phyloP scores from a whole-genome alignment of 2,329 filamentous ascomycete genomes.

The Sphaerulina musiva region DNA sequence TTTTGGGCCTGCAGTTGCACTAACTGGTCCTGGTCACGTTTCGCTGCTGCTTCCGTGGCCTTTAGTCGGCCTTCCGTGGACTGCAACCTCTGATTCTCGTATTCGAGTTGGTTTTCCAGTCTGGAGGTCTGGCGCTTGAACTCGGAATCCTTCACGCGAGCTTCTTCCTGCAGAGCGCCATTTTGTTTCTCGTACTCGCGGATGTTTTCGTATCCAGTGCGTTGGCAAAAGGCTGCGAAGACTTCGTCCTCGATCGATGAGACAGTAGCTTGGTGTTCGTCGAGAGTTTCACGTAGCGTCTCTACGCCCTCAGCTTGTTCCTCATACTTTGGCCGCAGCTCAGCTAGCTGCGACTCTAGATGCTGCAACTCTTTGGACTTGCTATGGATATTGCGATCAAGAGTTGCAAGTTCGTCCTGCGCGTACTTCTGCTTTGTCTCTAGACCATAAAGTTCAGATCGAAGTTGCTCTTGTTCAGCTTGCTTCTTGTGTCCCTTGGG shows the following conservation, averaged over 20 bases:
- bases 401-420: constrained; percentile 67
- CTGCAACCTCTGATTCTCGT: constrained; percentile 65
- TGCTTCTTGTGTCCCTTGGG: constrained; percentile 71
- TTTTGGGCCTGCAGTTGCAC: constrained; percentile 66
- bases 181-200: constrained; percentile 91
- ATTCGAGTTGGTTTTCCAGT: constrained; percentile 55
- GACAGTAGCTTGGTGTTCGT: constrained; percentile 57
- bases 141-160: constrained; percentile 74
- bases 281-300: constrained; percentile 51
- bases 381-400: constrained; percentile 76
- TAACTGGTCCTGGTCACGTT: constrained; percentile 63
- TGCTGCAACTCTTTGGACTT: constrained; percentile 76
- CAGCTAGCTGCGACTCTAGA: constrained; percentile 64
- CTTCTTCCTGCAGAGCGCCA: constrained; percentile 84
- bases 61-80: constrained; percentile 63
- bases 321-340: constrained; percentile 69
- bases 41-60: constrained; percentile 58
- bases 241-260: constrained; percentile 80
- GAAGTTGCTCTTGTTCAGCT: constrained; percentile 70
- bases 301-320: constrained; percentile 65
- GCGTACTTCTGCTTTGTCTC: constrained; percentile 67
- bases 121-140: constrained; percentile 71
- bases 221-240: constrained; percentile 76
- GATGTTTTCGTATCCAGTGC: constrained; percentile 81
- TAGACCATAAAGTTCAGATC: constrained; percentile 70